Evolutionary conservation across 257 asterid genomes (phyloP), one percentile per base, ranked within the genome.

Genomic region (Eustoma russellianum): DNA sequence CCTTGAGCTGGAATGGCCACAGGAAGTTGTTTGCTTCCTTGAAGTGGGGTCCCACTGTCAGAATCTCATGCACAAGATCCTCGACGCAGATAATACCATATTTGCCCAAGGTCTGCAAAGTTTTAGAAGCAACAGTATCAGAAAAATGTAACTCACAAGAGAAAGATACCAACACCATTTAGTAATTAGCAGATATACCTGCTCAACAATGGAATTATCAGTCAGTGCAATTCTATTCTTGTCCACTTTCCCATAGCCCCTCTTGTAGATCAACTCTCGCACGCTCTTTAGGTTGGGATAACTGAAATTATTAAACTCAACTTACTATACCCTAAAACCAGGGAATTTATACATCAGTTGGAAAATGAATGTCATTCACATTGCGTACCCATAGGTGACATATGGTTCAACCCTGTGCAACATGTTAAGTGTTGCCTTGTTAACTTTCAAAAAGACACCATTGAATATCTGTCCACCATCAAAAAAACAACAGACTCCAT

Each of bases 241-340:
- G 82, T 85, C 68, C 3, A 79, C 76, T 58, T 85, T 85, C 13
- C 95, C 95, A 13, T 55, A 85, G 4, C 94, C 94, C 15, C 94
- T 61, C 75, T 85, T 85, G 74, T 82, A 84, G 9, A 84, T 81
- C 73, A 84, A 17, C 49, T 84, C 94, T 46, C 34, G 75, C 33
- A 84, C 79, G 35, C 88, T 85, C 57, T 85, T 85, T 46, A 82
- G 70, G 70, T 85, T 85, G 41, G 92, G 94, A 53, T 85, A 85
- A 48, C 87, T 79, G 60, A 17, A 16, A 51, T 38, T 38, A 38
- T 38, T 38, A 9, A 8, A 38, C 43, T 38, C 43, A 38, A 38
- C 9, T 38, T 11, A 38, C 9, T 38, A 11, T 33, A 8, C 40
- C 57, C 16, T 9, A 60, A 24, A 15, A 41, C 13, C 38, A 0